A percentile compares a stretch with the other conserved stretches of the same genome.
phyloP scores from a whole-genome alignment of 257 asterid genomes.

The Henckelia pumila region DNA sequence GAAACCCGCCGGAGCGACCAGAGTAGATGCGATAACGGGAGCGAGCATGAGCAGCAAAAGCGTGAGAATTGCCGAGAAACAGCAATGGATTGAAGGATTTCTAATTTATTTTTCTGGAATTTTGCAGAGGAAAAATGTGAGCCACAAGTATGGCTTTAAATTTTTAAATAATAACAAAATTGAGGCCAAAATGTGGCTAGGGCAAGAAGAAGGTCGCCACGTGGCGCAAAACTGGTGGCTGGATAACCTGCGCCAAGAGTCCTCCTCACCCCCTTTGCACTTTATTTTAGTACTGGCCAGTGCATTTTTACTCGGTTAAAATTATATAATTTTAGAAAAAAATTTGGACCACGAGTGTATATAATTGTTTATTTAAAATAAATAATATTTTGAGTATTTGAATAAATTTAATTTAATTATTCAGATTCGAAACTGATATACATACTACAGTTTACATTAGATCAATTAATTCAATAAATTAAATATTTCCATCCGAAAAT shows the following conservation, averaged over 20 bases:
- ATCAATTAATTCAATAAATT: too few relatives aligned
- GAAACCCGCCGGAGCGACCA: slow-evolving; percentile 11
- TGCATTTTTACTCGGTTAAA: too few relatives aligned
- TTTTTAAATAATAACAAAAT: slow-evolving; percentile 13
- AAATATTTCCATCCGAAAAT: too few relatives aligned
- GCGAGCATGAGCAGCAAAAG: background rate
- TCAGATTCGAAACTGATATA: too few relatives aligned
- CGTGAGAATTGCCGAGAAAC: background rate
- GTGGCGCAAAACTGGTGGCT: slow-evolving; percentile 47
- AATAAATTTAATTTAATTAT: too few relatives aligned
- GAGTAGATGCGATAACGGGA: background rate
- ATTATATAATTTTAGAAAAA: too few relatives aligned
- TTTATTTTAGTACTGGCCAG: slow-evolving; percentile 25
- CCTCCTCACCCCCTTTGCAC: slow-evolving; percentile 46
- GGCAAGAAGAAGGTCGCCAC: slow-evolving; percentile 37
- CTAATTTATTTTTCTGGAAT: slow-evolving; percentile 3
- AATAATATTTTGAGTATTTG: too few relatives aligned
- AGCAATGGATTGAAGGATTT: slow-evolving; percentile 11
- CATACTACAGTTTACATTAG: too few relatives aligned
- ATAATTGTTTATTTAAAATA: too few relatives aligned
- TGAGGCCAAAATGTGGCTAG: slow-evolving; percentile 32
- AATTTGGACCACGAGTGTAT: too few relatives aligned
- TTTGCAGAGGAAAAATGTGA: slow-evolving; percentile 42
- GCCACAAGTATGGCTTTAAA: slow-evolving; percentile 62
- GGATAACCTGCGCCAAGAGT: slow-evolving; percentile 26